Evolutionary conservation across 2,329 filamentous ascomycete species (phyloP).

Genomic region (Epichloe bromicola): DNA sequence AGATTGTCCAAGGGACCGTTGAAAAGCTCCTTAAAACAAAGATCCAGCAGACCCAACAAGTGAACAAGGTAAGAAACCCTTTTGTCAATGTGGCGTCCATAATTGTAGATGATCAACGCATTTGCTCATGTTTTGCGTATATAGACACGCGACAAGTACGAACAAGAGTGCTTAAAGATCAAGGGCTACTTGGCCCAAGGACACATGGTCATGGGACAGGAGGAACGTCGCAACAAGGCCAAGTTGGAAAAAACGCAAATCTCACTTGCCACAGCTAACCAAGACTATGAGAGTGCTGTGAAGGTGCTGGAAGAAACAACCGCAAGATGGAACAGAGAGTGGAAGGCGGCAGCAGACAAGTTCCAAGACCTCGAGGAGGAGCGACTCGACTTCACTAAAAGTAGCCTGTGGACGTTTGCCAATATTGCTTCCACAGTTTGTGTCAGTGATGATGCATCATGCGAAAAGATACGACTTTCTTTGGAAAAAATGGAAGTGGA

Average conservation of each 20-base stretch:
- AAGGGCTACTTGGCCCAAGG: slow-evolving; percentile 97
- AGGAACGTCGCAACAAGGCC: slow-evolving; percentile 96
- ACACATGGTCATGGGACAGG: slow-evolving; percentile 99
- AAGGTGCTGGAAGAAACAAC: slow-evolving; percentile 94
- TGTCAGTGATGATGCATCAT: slow-evolving; percentile 91
- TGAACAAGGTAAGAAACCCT: slow-evolving; percentile 63
- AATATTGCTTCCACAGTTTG: slow-evolving; percentile 96
- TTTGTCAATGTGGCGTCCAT: background rate
- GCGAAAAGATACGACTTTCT: slow-evolving; percentile 88
- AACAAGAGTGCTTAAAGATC: slow-evolving; percentile 95
- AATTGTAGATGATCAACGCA: background rate
- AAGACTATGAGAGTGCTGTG: slow-evolving; percentile 85
- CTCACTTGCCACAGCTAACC: slow-evolving; percentile 78
- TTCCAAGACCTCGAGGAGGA: slow-evolving; percentile 99
- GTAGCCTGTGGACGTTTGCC: slow-evolving; percentile 93
- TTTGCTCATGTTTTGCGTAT: background rate
- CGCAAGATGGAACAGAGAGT: slow-evolving; percentile 90
- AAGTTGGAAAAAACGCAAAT: slow-evolving; percentile 99
- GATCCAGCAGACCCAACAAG: slow-evolving; percentile 74
- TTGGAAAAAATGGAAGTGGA: slow-evolving; percentile 94
- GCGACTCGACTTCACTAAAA: slow-evolving; percentile 91
- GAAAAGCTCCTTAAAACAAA: slow-evolving; percentile 92
- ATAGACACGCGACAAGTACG: slow-evolving; percentile 80
- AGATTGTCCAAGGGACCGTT: slow-evolving; percentile 88
- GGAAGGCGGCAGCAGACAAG: slow-evolving; percentile 96